Evolutionary conservation across 1,284 basidiomycete genomes (phyloP), one percentile per base, ranked within the genome.

Genomic region (Fomitopsis schrenkii): DNA sequence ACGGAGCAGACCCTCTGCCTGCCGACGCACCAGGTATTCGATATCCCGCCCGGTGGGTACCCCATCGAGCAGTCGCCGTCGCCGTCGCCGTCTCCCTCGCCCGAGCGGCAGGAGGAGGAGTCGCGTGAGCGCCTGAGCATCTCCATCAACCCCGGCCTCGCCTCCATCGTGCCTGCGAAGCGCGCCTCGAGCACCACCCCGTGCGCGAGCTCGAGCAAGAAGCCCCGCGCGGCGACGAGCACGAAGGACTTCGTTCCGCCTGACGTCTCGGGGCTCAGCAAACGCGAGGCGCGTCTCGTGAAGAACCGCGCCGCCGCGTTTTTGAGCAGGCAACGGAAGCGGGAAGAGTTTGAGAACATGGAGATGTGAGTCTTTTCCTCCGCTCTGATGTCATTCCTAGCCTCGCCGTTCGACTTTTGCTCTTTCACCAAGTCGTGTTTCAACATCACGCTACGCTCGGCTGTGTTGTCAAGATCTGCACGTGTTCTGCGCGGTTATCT

Each of bases 301-400:
- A 95, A 95, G 81, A 95, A 95, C 78, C 85, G 93, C 59, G 93
- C 93, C 14, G 93, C 93, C 9, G 93, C 93, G 59, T 95, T 95
- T 79, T 86, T 95, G 68, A 91, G 87, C 74, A 82, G 93, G 71
- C 93, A 95, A 76, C 83, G 93, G 69, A 95, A 95, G 77, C 87
- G 93, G 63, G 93, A 95, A 77, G 93, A 95, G 77, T 95, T 94
- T 70, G 93, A 95, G 76, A 81, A 76, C 71, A 93, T 95, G 87
- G 93, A 95, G 80, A 76, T 88, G 90, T 94, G 80, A 78, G 83
- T 80, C 26, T 60, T 59, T 55, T 44, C 42, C 64, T 74, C 78
- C 63, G 66, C 59, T 28, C 30, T 55, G 30, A 38, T 50, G 22
- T 58, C 28, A 50, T 50, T 22, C 48, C 15, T 38, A 52, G 28